Percentiles rank a stretch among this genome's conserved stretches.
phyloP scores from a whole-genome alignment of 768 basidiomycete species.

The Collybia nuda region DNA sequence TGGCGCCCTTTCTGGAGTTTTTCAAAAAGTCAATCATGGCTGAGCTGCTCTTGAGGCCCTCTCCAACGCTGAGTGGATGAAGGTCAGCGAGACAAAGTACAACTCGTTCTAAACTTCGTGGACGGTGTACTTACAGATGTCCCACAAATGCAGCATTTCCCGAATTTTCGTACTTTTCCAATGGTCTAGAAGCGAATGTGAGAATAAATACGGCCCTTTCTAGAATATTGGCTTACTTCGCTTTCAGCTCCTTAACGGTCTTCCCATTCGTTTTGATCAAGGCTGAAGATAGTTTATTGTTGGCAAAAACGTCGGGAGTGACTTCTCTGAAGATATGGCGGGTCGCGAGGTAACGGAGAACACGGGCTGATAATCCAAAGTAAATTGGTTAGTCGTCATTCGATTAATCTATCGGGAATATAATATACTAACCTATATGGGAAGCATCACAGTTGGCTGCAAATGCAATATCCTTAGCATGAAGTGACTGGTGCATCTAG shows the following conservation, averaged over 20 bases:
- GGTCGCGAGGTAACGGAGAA: constrained; percentile 21
- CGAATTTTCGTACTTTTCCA: constrained; percentile 12
- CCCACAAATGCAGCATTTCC: constrained; percentile 16
- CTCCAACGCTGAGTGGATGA: constrained; percentile 16
- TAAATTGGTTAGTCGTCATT: neutral
- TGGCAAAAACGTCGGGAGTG: constrained; percentile 22
- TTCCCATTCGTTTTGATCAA: constrained; percentile 24
- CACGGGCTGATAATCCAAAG: constrained; percentile 9
- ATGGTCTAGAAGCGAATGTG: constrained; percentile 13
- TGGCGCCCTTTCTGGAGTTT: constrained; percentile 10
- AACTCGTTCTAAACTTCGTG: no score
- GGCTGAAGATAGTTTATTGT: constrained; percentile 23
- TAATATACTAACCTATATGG: constrained; percentile 27
- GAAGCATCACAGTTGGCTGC: constrained; percentile 22
- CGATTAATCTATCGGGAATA: neutral
- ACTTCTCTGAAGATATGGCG: constrained; percentile 24
- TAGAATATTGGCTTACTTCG: constrained; percentile 19
- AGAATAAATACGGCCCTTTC: neutral
- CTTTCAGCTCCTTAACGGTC: constrained; percentile 21
- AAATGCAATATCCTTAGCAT: constrained; percentile 32
- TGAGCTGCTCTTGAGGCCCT: constrained; percentile 16
- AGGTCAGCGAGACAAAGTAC: neutral
- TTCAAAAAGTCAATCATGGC: constrained; percentile 16
- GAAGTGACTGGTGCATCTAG: constrained; percentile 22
- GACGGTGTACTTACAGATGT: constrained; percentile 17